Conservation (phyloP, 164 flowering plant genomes). For the Houttuynia cordata region DNA sequence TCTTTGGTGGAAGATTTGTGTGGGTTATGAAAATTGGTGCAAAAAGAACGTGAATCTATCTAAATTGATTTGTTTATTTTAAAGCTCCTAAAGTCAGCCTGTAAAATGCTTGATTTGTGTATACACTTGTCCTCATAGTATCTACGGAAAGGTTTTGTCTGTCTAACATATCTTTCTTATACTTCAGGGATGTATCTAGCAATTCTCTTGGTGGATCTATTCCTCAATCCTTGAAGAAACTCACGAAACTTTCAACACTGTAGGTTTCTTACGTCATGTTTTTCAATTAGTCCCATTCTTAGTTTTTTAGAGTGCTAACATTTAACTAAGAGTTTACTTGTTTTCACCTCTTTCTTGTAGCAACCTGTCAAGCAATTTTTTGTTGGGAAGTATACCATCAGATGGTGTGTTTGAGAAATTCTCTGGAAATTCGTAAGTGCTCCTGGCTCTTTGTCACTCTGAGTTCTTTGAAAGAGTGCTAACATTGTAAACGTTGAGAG, state of each 20-base stretch:
- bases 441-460: background rate
- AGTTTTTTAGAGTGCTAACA: background rate
- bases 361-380: conserved; percentile 79
- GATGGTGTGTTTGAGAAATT: conserved; percentile 59
- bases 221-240: conserved; percentile 68
- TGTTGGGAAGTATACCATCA: conserved; percentile 70
- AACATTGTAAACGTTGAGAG: no score
- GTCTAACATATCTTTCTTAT: background rate
- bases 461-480: no score
- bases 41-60: background rate
- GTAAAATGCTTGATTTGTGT: background rate
- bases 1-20: background rate
- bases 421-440: conserved; percentile 64
- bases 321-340: background rate
- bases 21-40: background rate
- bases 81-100: background rate
- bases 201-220: conserved; percentile 76
- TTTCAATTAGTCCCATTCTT: background rate
- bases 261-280: conserved; percentile 22
- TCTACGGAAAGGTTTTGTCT: background rate
- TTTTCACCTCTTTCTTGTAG: conserved; percentile 29
- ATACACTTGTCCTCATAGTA: background rate
- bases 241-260: conserved; percentile 54
- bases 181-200: conserved; percentile 79
- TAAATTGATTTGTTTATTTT: no score